A percentile compares a stretch with the other conserved stretches of the same genome.
Evolutionary conservation across 2,329 filamentous ascomycete species (phyloP).

Genomic region (Penicillium concentricum): DNA sequence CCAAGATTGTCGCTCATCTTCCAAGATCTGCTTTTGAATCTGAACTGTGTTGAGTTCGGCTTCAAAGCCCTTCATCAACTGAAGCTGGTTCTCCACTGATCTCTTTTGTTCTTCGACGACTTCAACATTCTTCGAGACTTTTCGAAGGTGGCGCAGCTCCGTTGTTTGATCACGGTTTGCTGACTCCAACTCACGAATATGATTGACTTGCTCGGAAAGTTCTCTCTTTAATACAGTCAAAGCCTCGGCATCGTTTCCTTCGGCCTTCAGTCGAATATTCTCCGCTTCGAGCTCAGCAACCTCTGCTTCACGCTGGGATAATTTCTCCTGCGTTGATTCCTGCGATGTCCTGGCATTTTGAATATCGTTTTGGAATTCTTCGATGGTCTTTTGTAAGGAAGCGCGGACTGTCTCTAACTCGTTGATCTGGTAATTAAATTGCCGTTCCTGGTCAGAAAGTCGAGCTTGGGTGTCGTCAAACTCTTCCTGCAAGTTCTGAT

Average conservation of each 20-base stretch:
- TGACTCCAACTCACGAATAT: slow-evolving; percentile 80
- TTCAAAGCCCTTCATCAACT: slow-evolving; percentile 71
- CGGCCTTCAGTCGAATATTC: slow-evolving; percentile 77
- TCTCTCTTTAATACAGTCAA: slow-evolving; percentile 82
- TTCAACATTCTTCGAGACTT: slow-evolving; percentile 81
- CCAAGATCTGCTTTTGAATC: slow-evolving; percentile 78
- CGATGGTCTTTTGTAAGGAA: slow-evolving; percentile 56
- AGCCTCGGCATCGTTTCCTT: slow-evolving; percentile 82
- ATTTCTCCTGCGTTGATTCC: slow-evolving; percentile 62
- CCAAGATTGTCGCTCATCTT: slow-evolving; percentile 87
- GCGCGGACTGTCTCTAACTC: slow-evolving; percentile 63
- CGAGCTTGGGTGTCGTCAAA: slow-evolving; percentile 78
- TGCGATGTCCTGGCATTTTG: slow-evolving; percentile 58
- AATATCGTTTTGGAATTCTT: slow-evolving; percentile 52
- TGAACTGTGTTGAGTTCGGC: slow-evolving; percentile 75
- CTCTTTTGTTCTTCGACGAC: slow-evolving; percentile 95
- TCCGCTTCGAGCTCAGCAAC: slow-evolving; percentile 77
- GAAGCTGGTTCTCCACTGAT: slow-evolving; percentile 72
- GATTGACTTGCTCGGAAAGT: slow-evolving; percentile 85
- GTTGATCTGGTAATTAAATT: slow-evolving; percentile 58
- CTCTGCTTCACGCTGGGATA: slow-evolving; percentile 68
- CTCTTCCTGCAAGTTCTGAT: slow-evolving; percentile 74
- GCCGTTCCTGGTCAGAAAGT: slow-evolving; percentile 66
- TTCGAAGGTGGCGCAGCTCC: slow-evolving; percentile 79
- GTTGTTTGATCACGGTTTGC: slow-evolving; percentile 74